Percentiles rank a stretch among this genome's conserved stretches.
Evolutionary conservation across 176 grass and related monocot genomes (phyloP).

Genomic region (Oryza nivara): DNA sequence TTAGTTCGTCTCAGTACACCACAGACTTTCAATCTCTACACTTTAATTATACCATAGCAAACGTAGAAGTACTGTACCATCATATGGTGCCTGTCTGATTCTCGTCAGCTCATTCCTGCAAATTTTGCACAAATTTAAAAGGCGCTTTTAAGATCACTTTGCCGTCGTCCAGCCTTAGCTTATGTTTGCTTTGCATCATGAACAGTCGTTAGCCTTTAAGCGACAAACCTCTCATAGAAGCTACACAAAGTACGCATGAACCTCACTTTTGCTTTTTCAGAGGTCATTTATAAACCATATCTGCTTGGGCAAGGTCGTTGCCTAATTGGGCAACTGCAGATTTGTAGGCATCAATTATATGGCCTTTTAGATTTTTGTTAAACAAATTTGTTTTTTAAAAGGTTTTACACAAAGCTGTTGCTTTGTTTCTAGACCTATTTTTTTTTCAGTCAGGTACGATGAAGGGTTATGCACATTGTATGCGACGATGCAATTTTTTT

Average conservation of each 20-base stretch:
- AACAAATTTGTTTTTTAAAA: not conserved
- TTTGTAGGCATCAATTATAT: constrained; percentile 13
- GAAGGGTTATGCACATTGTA: not conserved
- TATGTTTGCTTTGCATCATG: constrained; percentile 3
- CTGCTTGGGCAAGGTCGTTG: not conserved
- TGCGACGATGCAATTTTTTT: too few relatives aligned
- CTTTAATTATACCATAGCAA: constrained; percentile 33
- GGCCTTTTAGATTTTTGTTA: not conserved
- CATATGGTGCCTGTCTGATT: constrained; percentile 11
- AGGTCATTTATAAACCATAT: constrained; percentile 32
- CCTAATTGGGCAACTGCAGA: constrained; percentile 13
- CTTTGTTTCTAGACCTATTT: not conserved
- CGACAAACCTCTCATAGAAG: constrained; percentile 47
- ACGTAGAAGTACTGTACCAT: not conserved
- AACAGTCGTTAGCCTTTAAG: constrained; percentile 32
- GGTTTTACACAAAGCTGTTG: not conserved
- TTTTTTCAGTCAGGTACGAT: not conserved
- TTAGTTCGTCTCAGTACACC: constrained; percentile 10
- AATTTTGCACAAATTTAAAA: constrained; percentile 10
- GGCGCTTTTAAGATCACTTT: not conserved
- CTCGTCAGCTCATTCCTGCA: not conserved
- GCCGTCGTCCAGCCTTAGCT: not conserved
- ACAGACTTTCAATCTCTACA: not conserved
- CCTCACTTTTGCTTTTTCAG: not conserved
- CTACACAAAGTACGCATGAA: constrained; percentile 23